Base-by-base conservation (phyloP, 139 green algal species). In the Coccomyxa sp. region DNA sequence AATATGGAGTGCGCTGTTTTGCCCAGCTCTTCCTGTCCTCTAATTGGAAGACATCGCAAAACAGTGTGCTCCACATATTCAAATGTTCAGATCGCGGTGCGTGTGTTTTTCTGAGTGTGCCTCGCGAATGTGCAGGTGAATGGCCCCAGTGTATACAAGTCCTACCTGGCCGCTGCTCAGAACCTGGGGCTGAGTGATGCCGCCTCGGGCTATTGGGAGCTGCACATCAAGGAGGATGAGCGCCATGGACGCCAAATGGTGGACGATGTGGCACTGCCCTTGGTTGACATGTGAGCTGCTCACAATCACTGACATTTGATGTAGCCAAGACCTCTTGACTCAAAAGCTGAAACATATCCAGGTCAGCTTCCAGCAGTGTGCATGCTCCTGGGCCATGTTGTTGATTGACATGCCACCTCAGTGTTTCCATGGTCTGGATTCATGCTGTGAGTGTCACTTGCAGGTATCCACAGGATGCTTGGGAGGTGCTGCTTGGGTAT, bases 201-300 rank as follows among this genome's bases (percentile, higher is more conserved):
- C 63, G 87, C 84, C 0, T 82, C 80, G 25, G 88, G 89, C 28
- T 93, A 93, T 84, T 93, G 90, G 90, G 86, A 83, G 58, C 84
- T 93, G 81, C 90, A 93, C 89, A 90, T 93, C 63, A 88, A 85
- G 67, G 90, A 93, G 87, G 90, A 93, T 81, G 89, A 91, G 89
- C 83, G 90, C 10, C 90, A 93, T n/a, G 90, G 90, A 13, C 58
- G 83, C 51, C 88, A 91, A 82, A 92, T 92, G 90, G 68, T 92
- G 80, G 84, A 91, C 23, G 89, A 92, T 80, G 90, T 93, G 81
- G 90, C 89, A 25, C 59, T 91, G 74, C 89, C 89, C 27, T 85
- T 92, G 21, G 86, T 90, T 0, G 84, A 89, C 59, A 88, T 86
- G 90, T 92, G 66, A 38, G 82, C 76, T 67, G 7, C 81, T 79